Percentiles rank a stretch among this genome's conserved stretches.
phyloP scores from a whole-genome alignment of 345 rosid genomes.

The Euphorbia tirucalli region DNA sequence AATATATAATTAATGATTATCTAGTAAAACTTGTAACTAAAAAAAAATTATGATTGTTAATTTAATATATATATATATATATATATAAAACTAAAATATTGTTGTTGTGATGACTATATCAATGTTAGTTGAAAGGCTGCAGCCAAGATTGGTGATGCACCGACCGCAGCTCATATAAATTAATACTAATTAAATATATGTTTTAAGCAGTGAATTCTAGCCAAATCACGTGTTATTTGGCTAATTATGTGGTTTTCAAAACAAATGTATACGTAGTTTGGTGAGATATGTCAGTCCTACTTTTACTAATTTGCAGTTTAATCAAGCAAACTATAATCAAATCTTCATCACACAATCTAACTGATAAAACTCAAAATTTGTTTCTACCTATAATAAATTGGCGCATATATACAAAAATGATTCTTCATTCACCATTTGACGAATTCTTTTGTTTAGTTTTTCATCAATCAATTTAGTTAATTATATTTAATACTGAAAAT shows the following conservation, averaged over 20 bases:
- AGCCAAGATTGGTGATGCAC: not conserved
- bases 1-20: not conserved
- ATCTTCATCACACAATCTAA: not conserved
- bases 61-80: not conserved
- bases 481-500: no score
- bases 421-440: no score
- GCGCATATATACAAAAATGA: no score
- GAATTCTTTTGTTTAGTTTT: no score
- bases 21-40: no score
- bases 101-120: not conserved
- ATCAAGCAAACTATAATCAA: constrained; percentile 11
- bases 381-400: no score
- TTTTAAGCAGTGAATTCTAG: not conserved
- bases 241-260: not conserved
- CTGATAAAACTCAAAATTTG: no score
- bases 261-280: not conserved
- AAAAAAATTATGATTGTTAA: not conserved
- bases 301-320: not conserved
- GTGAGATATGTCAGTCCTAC: constrained; percentile 14
- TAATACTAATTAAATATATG: no score
- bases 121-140: not conserved
- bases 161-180: not conserved
- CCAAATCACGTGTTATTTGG: not conserved
- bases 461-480: no score
- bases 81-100: not conserved